Evolutionary conservation across 1,284 basidiomycete genomes (phyloP).

Genomic region (Coniophora puteana): DNA sequence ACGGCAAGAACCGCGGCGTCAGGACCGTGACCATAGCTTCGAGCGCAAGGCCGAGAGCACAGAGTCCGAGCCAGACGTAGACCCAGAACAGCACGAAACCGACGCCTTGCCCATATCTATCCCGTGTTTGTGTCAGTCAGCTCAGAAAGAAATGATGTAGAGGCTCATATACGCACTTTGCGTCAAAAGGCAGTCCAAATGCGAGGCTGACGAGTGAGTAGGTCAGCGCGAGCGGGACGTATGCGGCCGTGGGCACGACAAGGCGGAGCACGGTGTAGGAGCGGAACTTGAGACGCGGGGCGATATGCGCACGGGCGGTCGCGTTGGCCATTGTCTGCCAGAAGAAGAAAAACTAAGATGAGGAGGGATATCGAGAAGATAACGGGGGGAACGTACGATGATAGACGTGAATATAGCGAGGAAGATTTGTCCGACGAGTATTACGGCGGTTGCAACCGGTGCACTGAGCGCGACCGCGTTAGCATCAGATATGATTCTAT

Average conservation of each 20-base stretch:
- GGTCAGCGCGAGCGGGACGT: slow-evolving; percentile 37
- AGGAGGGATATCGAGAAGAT: neutral
- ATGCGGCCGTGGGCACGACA: slow-evolving; percentile 33
- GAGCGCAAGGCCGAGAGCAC: slow-evolving; percentile 34
- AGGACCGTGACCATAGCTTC: slow-evolving; percentile 35
- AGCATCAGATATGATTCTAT: neutral
- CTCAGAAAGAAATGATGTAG: slow-evolving; percentile 5
- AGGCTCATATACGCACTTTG: slow-evolving; percentile 31
- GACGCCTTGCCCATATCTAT: slow-evolving; percentile 33
- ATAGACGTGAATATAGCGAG: slow-evolving; percentile 38
- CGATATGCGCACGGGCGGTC: slow-evolving; percentile 38
- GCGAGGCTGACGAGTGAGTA: slow-evolving; percentile 44
- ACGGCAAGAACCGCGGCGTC: slow-evolving; percentile 27
- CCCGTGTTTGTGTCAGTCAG: slow-evolving; percentile 1
- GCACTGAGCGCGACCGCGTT: slow-evolving; percentile 16
- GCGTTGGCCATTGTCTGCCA: slow-evolving; percentile 39
- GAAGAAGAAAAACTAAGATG: no score
- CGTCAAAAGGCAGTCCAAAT: slow-evolving; percentile 35
- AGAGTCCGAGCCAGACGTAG: slow-evolving; percentile 32
- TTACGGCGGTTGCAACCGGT: slow-evolving; percentile 47
- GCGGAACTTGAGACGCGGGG: slow-evolving; percentile 35
- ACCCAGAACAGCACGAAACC: slow-evolving; percentile 44
- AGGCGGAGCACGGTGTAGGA: slow-evolving; percentile 38
- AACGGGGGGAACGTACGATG: neutral
- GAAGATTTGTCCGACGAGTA: slow-evolving; percentile 49